These are phyloP conservation scores for Calonectria pseudoreteaudii DNA, from an alignment of 2,329 filamentous ascomycete genomes.

Conservation along the genomic window DNA sequence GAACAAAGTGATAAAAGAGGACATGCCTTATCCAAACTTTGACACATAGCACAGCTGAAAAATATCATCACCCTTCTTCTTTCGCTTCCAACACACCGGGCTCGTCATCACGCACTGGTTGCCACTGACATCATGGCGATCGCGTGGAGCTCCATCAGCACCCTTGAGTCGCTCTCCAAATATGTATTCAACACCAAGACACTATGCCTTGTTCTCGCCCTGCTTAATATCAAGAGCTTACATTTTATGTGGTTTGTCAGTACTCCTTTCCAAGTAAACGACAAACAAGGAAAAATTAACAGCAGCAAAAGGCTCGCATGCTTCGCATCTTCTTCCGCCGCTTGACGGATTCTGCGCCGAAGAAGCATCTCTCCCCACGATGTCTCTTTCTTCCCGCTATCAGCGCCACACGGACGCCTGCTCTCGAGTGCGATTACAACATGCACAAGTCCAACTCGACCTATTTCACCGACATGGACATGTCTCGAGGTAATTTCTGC, in stretches of 20 bases:
- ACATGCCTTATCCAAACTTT: not conserved
- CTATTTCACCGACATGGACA: conserved; percentile 32
- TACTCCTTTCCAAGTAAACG: not conserved
- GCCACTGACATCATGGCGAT: not conserved
- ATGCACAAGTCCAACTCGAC: conserved; percentile 34
- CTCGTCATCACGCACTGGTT: not conserved
- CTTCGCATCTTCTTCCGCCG: conserved; percentile 7
- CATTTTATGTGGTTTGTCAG: conserved; percentile 15
- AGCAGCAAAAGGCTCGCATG: not conserved
- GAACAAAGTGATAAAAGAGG: not conserved
- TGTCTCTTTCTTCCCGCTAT: conserved; percentile 22
- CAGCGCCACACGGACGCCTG: conserved; percentile 15
- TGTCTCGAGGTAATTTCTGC: conserved; percentile 26
- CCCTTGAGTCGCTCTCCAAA: not conserved
- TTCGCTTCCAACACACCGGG: not conserved
- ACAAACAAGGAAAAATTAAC: not conserved
- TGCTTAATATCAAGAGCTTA: conserved; percentile 14
- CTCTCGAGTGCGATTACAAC: conserved; percentile 32
- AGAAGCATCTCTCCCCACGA: conserved; percentile 9
- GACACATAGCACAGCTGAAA: not conserved
- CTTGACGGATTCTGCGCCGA: not conserved
- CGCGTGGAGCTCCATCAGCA: not conserved
- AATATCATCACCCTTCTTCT: not conserved
- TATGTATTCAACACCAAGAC: not conserved
- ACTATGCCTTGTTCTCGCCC: not conserved